Conservation (phyloP, 495 filamentous ascomycete species). For the Aspergillus ellipticus region DNA sequence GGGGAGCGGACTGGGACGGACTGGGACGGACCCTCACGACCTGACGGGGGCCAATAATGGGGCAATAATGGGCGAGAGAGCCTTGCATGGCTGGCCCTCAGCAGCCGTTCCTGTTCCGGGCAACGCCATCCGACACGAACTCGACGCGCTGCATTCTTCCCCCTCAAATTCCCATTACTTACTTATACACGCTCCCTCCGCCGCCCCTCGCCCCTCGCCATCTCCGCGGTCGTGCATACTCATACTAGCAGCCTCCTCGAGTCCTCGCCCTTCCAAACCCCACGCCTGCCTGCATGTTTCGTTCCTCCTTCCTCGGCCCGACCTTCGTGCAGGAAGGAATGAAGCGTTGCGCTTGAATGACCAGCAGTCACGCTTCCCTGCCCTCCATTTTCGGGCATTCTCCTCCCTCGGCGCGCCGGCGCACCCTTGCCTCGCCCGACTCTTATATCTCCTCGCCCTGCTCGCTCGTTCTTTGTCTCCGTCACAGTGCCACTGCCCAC, state of each 20-base stretch:
- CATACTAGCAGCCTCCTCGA: too few relatives aligned
- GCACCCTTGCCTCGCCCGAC: neutral
- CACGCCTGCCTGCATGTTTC: slow-evolving; percentile 16
- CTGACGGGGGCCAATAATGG: neutral
- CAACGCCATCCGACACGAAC: slow-evolving; percentile 14
- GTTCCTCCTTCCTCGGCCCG: too few relatives aligned
- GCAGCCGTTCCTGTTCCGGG: neutral
- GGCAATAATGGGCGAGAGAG: neutral
- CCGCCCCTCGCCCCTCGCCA: neutral
- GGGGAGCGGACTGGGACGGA: neutral
- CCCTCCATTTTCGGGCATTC: slow-evolving; percentile 9
- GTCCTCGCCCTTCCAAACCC: slow-evolving; percentile 2
- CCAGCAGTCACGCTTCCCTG: neutral
- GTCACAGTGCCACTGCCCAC: neutral
- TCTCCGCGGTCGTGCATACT: too few relatives aligned
- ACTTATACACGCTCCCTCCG: neutral
- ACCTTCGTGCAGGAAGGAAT: neutral
- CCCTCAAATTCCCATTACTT: slow-evolving; percentile 2
- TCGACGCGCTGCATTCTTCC: slow-evolving; percentile 15
- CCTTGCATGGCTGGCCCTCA: neutral
- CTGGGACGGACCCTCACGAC: neutral
- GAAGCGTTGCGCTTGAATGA: neutral
- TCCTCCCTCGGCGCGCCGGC: neutral
- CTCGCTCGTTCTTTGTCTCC: neutral
- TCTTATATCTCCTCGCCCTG: slow-evolving; percentile 9